A percentile compares a stretch with the other conserved stretches of the same genome.
These are phyloP conservation scores for Gnetum montanum DNA, from an alignment of 75 land plant genomes.

Conservation along the genomic window DNA sequence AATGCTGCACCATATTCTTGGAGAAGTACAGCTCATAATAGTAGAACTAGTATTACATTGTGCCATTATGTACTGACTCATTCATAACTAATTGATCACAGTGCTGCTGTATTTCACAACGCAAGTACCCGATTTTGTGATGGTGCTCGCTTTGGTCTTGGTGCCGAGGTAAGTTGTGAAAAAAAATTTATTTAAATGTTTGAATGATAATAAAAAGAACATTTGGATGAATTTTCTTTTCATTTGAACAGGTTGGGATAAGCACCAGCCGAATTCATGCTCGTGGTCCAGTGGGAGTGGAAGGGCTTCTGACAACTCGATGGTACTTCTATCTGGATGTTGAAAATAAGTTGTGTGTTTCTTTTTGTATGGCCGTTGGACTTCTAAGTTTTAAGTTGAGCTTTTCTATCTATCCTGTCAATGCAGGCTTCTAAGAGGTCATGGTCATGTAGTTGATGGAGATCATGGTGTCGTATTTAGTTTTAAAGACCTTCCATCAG, in stretches of 20 bases:
- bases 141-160: constrained; percentile 97
- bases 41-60: too few relatives aligned
- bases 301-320: constrained; percentile 84
- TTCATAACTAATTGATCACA: too few relatives aligned
- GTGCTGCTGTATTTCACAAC: constrained; percentile 97
- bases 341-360: constrained; percentile 2
- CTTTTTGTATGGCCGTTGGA: not conserved
- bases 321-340: constrained; percentile 39
- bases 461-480: constrained; percentile 75
- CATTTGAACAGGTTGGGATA: constrained; percentile 78
- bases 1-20: too few relatives aligned
- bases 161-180: constrained; percentile 78
- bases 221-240: constrained; percentile 5
- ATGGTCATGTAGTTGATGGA: constrained; percentile 81
- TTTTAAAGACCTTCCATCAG: constrained; percentile 44
- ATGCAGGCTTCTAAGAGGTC: constrained; percentile 72
- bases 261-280: constrained; percentile 97
- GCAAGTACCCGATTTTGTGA: constrained; percentile 98
- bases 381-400: not conserved
- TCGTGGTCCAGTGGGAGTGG: constrained; percentile 98
- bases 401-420: not conserved
- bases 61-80: too few relatives aligned
- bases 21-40: too few relatives aligned
- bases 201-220: not conserved
- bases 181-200: not conserved